A percentile compares a stretch with the other conserved stretches of the same genome.
These are phyloP conservation scores for Gliomastix tumulicola DNA, from an alignment of 2,329 filamentous ascomycete genomes.

Conservation along the genomic window DNA sequence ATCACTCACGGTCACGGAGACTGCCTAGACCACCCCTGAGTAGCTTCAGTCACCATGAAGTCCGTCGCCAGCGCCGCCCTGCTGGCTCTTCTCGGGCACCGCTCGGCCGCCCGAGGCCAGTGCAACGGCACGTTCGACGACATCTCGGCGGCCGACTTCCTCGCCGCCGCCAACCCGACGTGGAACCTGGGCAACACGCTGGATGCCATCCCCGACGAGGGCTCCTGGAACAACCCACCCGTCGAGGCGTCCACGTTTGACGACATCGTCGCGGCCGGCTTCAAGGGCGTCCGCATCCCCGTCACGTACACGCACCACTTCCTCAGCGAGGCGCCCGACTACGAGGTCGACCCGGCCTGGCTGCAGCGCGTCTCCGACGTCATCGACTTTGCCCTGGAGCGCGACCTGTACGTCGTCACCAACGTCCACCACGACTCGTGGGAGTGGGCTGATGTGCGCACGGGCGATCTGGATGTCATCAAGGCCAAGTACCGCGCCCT, in stretches of 20 bases:
- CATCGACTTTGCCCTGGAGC: slow-evolving; percentile 44
- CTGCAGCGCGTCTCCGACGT: slow-evolving; percentile 51
- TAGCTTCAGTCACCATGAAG: too few species aligned
- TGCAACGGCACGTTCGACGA: slow-evolving; percentile 4
- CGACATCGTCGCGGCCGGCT: slow-evolving; percentile 43
- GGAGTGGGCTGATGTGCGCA: slow-evolving; percentile 48
- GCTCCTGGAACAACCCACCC: slow-evolving; percentile 50
- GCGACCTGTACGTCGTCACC: slow-evolving; percentile 44
- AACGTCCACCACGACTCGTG: slow-evolving; percentile 56
- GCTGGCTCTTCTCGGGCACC: too few species aligned
- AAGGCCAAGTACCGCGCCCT: slow-evolving; percentile 48
- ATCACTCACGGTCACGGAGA: too few species aligned
- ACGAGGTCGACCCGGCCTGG: slow-evolving; percentile 46
- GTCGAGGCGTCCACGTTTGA: slow-evolving; percentile 43
- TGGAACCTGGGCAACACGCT: slow-evolving; percentile 58
- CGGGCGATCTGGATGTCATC: slow-evolving; percentile 38
- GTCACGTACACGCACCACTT: slow-evolving; percentile 54
- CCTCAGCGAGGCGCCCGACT: slow-evolving; percentile 38
- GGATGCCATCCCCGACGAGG: slow-evolving; percentile 48
- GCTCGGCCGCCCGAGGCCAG: too few species aligned
- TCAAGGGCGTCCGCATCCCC: slow-evolving; percentile 51
- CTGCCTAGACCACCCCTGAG: too few species aligned
- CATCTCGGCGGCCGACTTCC: slow-evolving; percentile 35
- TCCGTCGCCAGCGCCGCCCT: too few species aligned
- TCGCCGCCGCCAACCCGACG: slow-evolving; percentile 43